A percentile compares a stretch with the other conserved stretches of the same genome.
Evolutionary conservation across 306 rosid species (phyloP).

Genomic region (Pueraria montana): DNA sequence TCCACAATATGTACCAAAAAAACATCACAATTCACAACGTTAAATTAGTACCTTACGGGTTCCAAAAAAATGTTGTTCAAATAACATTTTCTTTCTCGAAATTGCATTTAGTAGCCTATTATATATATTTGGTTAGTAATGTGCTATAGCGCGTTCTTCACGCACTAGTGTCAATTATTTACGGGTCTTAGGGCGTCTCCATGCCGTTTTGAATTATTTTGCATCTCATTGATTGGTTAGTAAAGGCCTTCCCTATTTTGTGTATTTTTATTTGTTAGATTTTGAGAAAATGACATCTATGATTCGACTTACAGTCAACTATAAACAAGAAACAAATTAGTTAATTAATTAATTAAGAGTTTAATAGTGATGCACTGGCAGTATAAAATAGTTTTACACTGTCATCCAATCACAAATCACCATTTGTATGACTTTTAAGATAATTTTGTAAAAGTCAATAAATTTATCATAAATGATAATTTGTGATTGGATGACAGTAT

Average conservation of each 20-base stretch:
- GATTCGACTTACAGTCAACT: neutral
- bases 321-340: neutral
- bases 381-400: too few relatives aligned
- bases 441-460: too few relatives aligned
- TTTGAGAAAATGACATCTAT: neutral
- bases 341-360: too few relatives aligned
- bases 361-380: too few relatives aligned
- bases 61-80: too few relatives aligned
- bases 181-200: neutral
- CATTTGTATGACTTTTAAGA: too few relatives aligned
- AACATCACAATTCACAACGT: too few relatives aligned
- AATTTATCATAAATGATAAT: too few relatives aligned
- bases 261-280: neutral
- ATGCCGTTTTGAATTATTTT: neutral
- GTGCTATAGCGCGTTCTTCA: slow-evolving; percentile 2
- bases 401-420: too few relatives aligned
- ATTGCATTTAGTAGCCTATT: neutral
- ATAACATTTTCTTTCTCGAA: neutral
- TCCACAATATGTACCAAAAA: too few relatives aligned
- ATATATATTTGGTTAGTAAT: neutral
- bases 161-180: slow-evolving; percentile 6
- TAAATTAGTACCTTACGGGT: too few relatives aligned
- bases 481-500: too few relatives aligned
- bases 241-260: neutral
- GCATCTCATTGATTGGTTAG: neutral